Evolutionary conservation across 2,329 filamentous ascomycete species (phyloP), one percentile per base, ranked within the genome.

Genomic region (Colletotrichum australisinense): DNA sequence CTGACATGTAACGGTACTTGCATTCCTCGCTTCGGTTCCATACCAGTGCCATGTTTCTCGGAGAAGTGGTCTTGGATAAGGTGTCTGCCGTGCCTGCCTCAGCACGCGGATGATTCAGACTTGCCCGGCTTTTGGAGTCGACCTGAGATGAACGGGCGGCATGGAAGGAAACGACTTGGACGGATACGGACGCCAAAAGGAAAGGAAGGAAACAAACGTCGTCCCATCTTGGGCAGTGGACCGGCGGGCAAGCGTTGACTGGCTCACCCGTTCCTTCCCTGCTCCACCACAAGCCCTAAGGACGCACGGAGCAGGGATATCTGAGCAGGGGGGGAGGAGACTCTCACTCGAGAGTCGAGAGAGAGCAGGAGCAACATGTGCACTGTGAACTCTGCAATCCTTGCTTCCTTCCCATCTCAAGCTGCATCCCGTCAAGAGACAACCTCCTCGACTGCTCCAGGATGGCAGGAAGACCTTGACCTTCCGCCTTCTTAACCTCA

Each of bases 181-280:
- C 60, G 59, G 66, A 64, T 58, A 59, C 38, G 38, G 60, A 52
- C 28, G 65, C 59, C 59, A 49, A n/a, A 58, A 32, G 59, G 57
- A 42, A 68, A 59, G 58, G 67, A 64, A 60, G 32, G 62, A 62
- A 74, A 67, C 72, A 67, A 67, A 57, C 58, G 72, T 72, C 67
- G 67, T 72, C 68, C 72, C 68, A 74, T 74, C 70, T 73, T 70
- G 60, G 70, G 62, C 60, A 70, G 67, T 70, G 60, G 67, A 42
- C 71, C 67, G 67, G 71, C 67, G 19, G 56, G 60, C 60, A 55
- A 32, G 55, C 60, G 71, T 52, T 57, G 60, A 71, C 42, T 71
- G 70, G 70, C 49, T 73, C 66, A 72, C 60, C 60, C 60, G 69
- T 42, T 58, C 49, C 22, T 55, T 6, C 64, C 38, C 32, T 58